Evolutionary conservation across 1,284 basidiomycete genomes (phyloP).

Genomic region (Ceratobasidium theobromae): DNA sequence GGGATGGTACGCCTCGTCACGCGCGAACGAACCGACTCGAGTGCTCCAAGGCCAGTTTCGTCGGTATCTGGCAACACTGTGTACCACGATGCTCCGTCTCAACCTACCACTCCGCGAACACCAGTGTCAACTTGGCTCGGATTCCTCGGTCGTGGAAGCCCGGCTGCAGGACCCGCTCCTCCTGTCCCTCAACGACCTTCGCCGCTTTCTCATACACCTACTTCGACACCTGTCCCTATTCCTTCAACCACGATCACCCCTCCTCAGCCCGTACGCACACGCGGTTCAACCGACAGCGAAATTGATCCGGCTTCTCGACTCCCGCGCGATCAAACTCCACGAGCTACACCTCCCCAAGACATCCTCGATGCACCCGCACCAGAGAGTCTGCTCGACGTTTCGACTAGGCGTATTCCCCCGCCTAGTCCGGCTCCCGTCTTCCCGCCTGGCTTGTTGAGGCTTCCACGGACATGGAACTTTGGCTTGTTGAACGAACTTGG

Average conservation of each 20-base stretch:
- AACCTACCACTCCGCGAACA: conserved; percentile 15
- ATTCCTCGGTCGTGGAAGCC: conserved; percentile 25
- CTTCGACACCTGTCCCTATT: background rate
- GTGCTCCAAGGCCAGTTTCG: background rate
- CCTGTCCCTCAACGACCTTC: conserved; percentile 19
- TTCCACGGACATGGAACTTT: conserved; percentile 30
- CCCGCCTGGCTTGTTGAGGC: conserved; percentile 10
- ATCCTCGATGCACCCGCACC: conserved; percentile 27
- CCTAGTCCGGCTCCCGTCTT: conserved; percentile 25
- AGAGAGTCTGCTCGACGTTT: conserved; percentile 24
- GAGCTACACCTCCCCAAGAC: background rate
- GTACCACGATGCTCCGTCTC: conserved; percentile 25
- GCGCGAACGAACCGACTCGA: conserved; percentile 1
- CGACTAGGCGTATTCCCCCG: background rate
- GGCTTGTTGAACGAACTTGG: conserved; percentile 25
- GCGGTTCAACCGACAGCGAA: conserved; percentile 25
- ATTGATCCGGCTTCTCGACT: conserved; percentile 22
- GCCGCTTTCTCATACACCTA: conserved; percentile 9
- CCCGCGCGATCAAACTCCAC: background rate
- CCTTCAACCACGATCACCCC: conserved; percentile 13
- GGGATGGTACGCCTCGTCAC: conserved; percentile 20
- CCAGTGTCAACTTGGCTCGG: conserved; percentile 25
- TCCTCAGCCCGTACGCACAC: conserved; percentile 12
- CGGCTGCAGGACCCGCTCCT: conserved; percentile 13
- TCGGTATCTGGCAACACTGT: conserved; percentile 20